Percentiles rank a stretch among this genome's conserved stretches.
phyloP scores from a whole-genome alignment of 345 rosid species.

The Salix udensis region DNA sequence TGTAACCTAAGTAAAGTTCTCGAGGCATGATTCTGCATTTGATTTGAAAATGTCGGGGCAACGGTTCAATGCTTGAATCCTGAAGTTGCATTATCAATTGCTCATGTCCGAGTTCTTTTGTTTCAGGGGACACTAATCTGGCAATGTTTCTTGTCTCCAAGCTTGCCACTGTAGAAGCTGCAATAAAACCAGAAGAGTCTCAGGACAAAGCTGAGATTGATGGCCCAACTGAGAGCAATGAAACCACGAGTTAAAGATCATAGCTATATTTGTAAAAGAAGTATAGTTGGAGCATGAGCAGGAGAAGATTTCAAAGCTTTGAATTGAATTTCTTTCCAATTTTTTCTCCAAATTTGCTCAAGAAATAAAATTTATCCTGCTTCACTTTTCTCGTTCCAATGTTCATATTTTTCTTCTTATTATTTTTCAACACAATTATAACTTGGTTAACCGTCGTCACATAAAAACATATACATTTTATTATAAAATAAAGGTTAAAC shows the following conservation, averaged over 20 bases:
- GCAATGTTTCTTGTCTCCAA: slow-evolving; percentile 71
- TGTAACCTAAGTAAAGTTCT: background rate
- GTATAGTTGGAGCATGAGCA: background rate
- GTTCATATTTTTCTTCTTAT: no score
- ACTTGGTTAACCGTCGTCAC: no score
- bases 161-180: slow-evolving; percentile 40
- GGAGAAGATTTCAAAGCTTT: background rate
- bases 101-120: background rate
- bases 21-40: background rate
- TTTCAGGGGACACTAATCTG: slow-evolving; percentile 64
- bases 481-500: no score
- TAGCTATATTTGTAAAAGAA: background rate
- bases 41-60: background rate
- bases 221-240: slow-evolving; percentile 9
- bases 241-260: slow-evolving; percentile 11
- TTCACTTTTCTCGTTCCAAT: no score
- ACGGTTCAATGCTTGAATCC: background rate
- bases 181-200: slow-evolving; percentile 28
- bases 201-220: slow-evolving; percentile 25
- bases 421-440: no score
- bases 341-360: background rate
- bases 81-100: background rate
- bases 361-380: no score
- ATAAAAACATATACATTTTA: no score
- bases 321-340: background rate